Conservation (phyloP, 169 alveolate genomes). For the Eimeria maxima region DNA sequence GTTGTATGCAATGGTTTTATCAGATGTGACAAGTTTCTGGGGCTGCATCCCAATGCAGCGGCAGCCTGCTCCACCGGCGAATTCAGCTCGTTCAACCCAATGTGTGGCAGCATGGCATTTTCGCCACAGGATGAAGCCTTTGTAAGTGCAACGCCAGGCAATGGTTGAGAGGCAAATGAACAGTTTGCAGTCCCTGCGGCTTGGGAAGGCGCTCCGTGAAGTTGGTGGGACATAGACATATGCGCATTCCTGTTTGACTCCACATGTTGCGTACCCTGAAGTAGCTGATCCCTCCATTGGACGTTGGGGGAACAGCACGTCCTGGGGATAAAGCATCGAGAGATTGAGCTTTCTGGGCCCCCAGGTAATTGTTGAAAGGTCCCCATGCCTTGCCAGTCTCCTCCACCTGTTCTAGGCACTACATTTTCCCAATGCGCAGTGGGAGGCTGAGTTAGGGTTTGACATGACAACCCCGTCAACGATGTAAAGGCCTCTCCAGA, state of each 20-base stretch:
- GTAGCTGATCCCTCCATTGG: conserved; percentile 24
- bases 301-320: neutral
- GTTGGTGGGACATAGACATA: neutral
- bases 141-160: neutral
- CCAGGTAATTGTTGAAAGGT: neutral
- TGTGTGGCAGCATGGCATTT: neutral
- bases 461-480: neutral
- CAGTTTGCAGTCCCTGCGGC: neutral
- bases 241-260: neutral
- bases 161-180: neutral
- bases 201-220: neutral
- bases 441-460: neutral
- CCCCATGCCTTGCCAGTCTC: neutral
- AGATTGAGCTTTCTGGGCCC: neutral
- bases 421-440: neutral
- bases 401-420: neutral
- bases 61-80: neutral
- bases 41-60: neutral
- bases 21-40: neutral
- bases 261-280: neutral
- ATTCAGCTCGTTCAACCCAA: neutral
- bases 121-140: neutral
- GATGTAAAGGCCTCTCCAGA: neutral
- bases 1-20: neutral
- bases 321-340: neutral